phyloP scores from a whole-genome alignment of 2,329 filamentous ascomycete genomes.

The Colletotrichum tropicale region DNA sequence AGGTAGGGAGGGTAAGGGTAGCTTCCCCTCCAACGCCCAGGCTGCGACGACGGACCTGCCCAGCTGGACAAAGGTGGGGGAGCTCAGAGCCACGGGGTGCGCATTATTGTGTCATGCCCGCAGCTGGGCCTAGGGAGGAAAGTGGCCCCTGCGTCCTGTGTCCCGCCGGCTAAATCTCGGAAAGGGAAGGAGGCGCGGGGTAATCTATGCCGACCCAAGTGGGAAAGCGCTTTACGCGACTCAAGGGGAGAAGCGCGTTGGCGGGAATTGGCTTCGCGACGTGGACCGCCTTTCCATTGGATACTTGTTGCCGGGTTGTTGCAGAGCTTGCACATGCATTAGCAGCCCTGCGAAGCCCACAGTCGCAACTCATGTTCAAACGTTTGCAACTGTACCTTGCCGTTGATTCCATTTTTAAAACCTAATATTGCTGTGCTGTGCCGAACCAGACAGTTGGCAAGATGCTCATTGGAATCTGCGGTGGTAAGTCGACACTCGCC shows the following conservation, averaged over 20 bases:
- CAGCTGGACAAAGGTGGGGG: neutral
- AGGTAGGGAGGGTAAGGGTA: neutral
- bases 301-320: conserved; percentile 8
- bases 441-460: conserved; percentile 19
- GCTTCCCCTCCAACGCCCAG: neutral
- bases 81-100: neutral
- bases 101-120: neutral
- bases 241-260: neutral
- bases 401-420: neutral
- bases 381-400: neutral
- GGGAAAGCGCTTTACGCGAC: conserved; percentile 10
- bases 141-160: neutral
- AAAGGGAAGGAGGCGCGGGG: neutral
- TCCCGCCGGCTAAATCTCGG: conserved; percentile 18
- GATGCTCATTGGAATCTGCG: conserved; percentile 81
- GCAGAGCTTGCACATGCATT: neutral
- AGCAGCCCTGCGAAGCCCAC: neutral
- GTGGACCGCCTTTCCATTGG: neutral
- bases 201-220: neutral
- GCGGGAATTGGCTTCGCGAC: neutral
- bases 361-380: neutral
- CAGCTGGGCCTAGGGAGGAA: neutral
- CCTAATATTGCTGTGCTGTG: neutral
- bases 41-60: neutral
- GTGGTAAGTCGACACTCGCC: conserved; percentile 52